Conservation (phyloP, 225 moss, liverwort and hornwort genomes). For the Sphagnum contortum region DNA sequence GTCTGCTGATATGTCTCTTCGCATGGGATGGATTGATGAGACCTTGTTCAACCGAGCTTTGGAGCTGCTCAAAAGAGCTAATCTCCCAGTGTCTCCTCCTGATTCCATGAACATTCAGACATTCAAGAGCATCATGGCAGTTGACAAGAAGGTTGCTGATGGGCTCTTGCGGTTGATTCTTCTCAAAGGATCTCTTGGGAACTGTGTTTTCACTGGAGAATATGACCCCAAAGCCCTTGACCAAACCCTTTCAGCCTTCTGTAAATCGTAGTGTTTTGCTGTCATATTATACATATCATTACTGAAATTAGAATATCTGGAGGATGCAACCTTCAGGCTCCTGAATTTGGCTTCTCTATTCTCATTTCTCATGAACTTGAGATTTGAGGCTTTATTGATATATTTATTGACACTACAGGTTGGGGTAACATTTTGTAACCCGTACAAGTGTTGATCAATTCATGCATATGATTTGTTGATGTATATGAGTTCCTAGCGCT, state of each 20-base stretch:
- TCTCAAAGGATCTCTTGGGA: constrained; percentile 82
- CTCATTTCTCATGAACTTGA: too few species aligned
- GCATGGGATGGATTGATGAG: constrained; percentile 87
- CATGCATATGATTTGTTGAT: too few species aligned
- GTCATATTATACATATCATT: too few species aligned
- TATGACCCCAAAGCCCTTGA: constrained; percentile 66
- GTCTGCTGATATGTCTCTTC: constrained; percentile 74
- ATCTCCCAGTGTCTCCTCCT: constrained; percentile 63
- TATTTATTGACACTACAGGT: too few species aligned
- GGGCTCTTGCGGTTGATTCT: constrained; percentile 83
- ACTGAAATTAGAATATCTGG: too few species aligned
- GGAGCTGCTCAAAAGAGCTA: constrained; percentile 50
- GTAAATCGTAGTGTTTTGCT: constrained; percentile 30
- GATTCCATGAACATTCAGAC: constrained; percentile 68
- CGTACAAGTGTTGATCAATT: too few species aligned
- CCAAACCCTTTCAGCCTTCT: constrained; percentile 65
- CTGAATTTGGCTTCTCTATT: too few species aligned
- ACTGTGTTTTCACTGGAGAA: constrained; percentile 84
- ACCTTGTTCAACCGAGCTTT: constrained; percentile 53
- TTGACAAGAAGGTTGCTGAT: constrained; percentile 99
- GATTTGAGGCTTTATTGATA: too few species aligned
- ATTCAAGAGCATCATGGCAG: constrained; percentile 88
- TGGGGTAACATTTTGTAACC: too few species aligned
- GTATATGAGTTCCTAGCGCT: too few species aligned
- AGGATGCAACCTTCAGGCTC: too few species aligned